Evolutionary conservation across 139 green algal genomes (phyloP).

Genomic region (Chlamydomonas sphaeroides): DNA sequence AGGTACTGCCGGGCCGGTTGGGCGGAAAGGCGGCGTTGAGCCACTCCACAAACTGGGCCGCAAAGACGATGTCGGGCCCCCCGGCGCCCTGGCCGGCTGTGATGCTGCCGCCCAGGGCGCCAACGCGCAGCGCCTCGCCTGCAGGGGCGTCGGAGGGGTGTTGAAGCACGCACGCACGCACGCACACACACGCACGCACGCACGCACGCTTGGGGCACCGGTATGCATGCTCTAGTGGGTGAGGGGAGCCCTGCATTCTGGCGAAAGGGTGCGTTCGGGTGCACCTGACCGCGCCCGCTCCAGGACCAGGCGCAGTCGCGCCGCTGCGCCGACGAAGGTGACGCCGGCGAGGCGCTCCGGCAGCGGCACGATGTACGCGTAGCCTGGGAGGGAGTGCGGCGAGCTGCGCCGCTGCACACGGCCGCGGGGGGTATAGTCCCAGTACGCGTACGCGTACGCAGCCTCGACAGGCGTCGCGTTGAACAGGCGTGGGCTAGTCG

Average conservation of each 20-base stretch:
- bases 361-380: too few relatives aligned
- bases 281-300: constrained; percentile 4
- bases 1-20: background rate
- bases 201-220: too few relatives aligned
- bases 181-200: background rate
- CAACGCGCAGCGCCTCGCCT: constrained; percentile 11
- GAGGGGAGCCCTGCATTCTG: background rate
- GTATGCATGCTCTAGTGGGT: too few relatives aligned
- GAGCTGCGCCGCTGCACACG: too few relatives aligned
- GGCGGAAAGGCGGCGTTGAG: constrained; percentile 25
- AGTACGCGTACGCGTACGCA: too few relatives aligned
- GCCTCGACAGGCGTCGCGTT: too few relatives aligned
- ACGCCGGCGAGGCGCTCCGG: background rate
- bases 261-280: background rate
- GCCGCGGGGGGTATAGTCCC: too few relatives aligned
- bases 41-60: constrained; percentile 9
- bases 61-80: background rate
- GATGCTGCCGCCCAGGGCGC: constrained; percentile 28
- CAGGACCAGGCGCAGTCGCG: constrained; percentile 18
- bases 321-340: constrained; percentile 9
- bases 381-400: too few relatives aligned
- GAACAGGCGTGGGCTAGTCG: too few relatives aligned
- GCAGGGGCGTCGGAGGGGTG: background rate
- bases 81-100: constrained; percentile 11
- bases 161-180: background rate